A percentile compares a stretch with the other conserved stretches of the same genome.
Conservation (phyloP, 2,329 filamentous ascomycete genomes). For the Penicillium hesseltinei region DNA sequence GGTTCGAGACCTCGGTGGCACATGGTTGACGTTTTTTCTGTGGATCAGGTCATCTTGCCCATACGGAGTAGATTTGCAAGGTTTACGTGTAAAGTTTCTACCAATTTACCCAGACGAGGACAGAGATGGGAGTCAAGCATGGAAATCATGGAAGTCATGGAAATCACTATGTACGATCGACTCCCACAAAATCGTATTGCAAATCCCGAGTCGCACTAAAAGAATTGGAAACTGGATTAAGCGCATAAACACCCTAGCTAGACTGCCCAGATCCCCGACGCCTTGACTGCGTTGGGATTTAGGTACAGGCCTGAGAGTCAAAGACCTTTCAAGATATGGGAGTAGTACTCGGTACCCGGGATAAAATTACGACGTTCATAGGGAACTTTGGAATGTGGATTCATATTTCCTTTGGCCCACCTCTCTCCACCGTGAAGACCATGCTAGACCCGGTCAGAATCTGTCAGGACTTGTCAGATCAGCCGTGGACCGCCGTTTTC, state of each 20-base stretch:
- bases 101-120: too few relatives aligned
- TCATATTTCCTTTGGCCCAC: background rate
- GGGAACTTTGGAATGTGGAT: conserved; percentile 1
- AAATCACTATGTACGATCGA: background rate
- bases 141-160: background rate
- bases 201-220: conserved; percentile 1
- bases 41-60: background rate
- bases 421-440: conserved; percentile 1
- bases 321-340: background rate
- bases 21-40: background rate
- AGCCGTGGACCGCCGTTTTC: conserved; percentile 1
- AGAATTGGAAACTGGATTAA: background rate
- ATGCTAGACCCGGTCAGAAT: conserved; percentile 1
- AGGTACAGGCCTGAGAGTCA: background rate
- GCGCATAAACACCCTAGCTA: background rate
- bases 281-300: conserved; percentile 6
- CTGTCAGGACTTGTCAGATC: background rate
- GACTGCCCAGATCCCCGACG: conserved; percentile 2
- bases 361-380: background rate
- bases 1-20: background rate
- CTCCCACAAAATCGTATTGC: background rate
- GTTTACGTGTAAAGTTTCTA: background rate
- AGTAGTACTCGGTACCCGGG: background rate
- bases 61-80: background rate
- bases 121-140: background rate